Conservation (phyloP, 305 asterid species). For the Solanum chacoense region DNA sequence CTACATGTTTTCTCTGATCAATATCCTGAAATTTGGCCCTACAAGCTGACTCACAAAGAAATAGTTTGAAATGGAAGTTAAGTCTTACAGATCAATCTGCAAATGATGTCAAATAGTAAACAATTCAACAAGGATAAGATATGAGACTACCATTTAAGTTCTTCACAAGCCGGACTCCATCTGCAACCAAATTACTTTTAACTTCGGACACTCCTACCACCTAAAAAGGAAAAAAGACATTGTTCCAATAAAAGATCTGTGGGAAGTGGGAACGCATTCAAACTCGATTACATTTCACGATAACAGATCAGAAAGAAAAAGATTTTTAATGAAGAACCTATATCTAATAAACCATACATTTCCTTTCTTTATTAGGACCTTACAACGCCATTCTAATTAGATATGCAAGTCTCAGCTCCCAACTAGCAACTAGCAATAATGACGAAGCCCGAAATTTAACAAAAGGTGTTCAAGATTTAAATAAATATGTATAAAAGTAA, state of each 20-base stretch:
- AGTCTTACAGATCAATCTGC: background rate
- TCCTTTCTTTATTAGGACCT: background rate
- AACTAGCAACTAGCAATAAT: background rate
- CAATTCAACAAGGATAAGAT: background rate
- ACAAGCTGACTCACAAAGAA: slow-evolving; percentile 2
- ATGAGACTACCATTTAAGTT: background rate
- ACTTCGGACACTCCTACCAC: background rate
- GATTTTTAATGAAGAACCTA: background rate
- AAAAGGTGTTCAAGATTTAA: background rate
- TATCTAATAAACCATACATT: background rate
- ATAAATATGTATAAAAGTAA: background rate
- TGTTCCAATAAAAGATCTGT: background rate
- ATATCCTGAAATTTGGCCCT: background rate
- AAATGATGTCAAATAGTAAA: background rate
- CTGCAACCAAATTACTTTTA: background rate
- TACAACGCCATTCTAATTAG: background rate
- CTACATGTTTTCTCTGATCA: background rate
- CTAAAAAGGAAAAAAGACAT: background rate
- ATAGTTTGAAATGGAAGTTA: background rate
- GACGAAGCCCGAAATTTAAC: background rate
- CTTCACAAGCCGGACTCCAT: background rate
- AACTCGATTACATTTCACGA: background rate
- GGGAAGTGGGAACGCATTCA: background rate
- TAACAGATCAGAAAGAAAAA: background rate
- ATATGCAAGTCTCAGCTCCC: background rate